Percentiles rank a stretch among this genome's conserved stretches.
phyloP scores from a whole-genome alignment of 1,284 basidiomycete species.

The Ustilago bromivora region DNA sequence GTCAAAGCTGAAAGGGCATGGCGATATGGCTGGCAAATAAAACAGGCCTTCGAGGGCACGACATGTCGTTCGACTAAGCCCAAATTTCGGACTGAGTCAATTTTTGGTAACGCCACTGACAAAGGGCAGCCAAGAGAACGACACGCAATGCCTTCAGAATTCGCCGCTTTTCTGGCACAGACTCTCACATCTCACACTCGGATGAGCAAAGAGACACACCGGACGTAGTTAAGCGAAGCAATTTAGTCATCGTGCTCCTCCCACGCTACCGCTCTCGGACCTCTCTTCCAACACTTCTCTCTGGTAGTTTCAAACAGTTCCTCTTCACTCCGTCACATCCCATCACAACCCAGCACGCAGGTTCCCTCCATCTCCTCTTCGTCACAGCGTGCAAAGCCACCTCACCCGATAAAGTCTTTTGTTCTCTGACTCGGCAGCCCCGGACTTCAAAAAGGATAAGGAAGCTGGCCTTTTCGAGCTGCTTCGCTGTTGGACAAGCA shows the following conservation, averaged over 20 bases:
- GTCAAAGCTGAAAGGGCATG: conserved; percentile 5
- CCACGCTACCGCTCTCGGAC: conserved; percentile 19
- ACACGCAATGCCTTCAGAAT: conserved; percentile 12
- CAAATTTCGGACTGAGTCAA: conserved; percentile 9
- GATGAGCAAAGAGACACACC: conserved; percentile 30
- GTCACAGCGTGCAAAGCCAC: not conserved
- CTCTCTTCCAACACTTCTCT: not conserved
- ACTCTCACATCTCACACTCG: not conserved
- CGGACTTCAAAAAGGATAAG: not conserved
- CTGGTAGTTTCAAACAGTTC: too few relatives aligned
- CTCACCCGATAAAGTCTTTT: not conserved
- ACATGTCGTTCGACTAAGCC: conserved; percentile 17
- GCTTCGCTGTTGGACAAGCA: not conserved
- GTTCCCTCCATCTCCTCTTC: not conserved
- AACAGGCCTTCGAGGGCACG: not conserved
- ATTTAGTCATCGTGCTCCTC: conserved; percentile 1
- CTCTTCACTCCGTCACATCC: not conserved
- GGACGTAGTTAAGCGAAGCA: conserved; percentile 8
- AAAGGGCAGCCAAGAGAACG: conserved; percentile 2
- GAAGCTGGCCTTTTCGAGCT: not conserved
- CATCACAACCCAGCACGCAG: not conserved
- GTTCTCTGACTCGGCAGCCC: not conserved
- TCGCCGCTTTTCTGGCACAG: conserved; percentile 1
- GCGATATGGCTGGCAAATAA: conserved; percentile 19
- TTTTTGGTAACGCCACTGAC: not conserved